Evolutionary conservation across 768 basidiomycete species (phyloP).

Genomic region (Podaxis pistillaris): DNA sequence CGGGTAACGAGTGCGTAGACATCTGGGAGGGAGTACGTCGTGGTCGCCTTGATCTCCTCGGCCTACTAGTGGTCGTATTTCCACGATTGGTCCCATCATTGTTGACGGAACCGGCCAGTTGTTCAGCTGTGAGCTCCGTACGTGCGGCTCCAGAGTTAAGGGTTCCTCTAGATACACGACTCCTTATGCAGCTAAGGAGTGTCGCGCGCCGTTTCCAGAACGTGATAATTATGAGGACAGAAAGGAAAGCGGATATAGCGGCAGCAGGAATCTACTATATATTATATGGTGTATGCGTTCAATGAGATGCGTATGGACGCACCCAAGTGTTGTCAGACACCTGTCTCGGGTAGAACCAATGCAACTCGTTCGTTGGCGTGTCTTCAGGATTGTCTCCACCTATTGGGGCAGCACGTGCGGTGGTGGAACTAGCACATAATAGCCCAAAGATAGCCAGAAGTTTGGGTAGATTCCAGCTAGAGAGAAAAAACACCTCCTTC

Average conservation of each 20-base stretch:
- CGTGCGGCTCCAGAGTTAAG: slow-evolving; percentile 7
- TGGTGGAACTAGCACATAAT: background rate
- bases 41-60: slow-evolving; percentile 33
- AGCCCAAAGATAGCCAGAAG: background rate
- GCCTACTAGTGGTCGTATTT: slow-evolving; percentile 20
- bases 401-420: background rate
- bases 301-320: background rate
- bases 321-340: background rate
- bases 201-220: slow-evolving; percentile 20
- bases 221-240: slow-evolving; percentile 22
- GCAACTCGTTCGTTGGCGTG: background rate
- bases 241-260: slow-evolving; percentile 24
- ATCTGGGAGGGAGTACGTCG: slow-evolving; percentile 78
- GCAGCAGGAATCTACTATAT: slow-evolving; percentile 26
- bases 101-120: slow-evolving; percentile 47
- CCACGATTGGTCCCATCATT: slow-evolving; percentile 23
- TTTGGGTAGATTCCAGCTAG: background rate
- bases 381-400: background rate
- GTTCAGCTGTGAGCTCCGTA: slow-evolving; percentile 50
- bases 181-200: slow-evolving; percentile 15
- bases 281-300: background rate
- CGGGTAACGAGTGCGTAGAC: slow-evolving; percentile 73
- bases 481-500: background rate
- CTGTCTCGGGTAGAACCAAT: background rate
- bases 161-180: slow-evolving; percentile 7